Evolutionary conservation across 495 filamentous ascomycete species (phyloP), one percentile per base, ranked within the genome.

Genomic region (Penicillium silybi): DNA sequence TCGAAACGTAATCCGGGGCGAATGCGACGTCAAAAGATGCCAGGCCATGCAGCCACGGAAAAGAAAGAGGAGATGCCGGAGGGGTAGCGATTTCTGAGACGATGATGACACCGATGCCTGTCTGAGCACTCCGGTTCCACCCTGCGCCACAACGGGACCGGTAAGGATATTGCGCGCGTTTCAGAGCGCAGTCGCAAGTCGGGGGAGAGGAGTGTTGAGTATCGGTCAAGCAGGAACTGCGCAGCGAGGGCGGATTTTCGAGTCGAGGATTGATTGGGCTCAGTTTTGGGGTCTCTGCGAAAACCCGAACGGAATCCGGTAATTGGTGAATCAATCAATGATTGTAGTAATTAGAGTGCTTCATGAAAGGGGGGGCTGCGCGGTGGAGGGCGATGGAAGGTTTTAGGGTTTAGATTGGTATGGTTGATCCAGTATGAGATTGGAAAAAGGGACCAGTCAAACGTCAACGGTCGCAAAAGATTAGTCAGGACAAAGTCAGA

Each of bases 261-360:
- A 58, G 67, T 59, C 54, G 58, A 60, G 57, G 49, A 59, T 62
- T 59, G 50, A 63, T 64, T 68, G 59, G 52, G 37, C 43, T 32
- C 26, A 45, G 22, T 25, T 46, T 37, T 16, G 50, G 44, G 29
- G 10, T 13, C 11, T 13, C 26, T 40, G 13, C 40, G 26, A 56
- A 41, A 17, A 4, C 20, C 42, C 38, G 20, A 37, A n/a, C 8
- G 41, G 18, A 25, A 20, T 16, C 42, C 49, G 49, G 37, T 57
- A 38, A 40, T 53, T 52, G n/a, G 44, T 42, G 34, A 58, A 65
- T 61, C 61, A 61, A 65, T 65, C 62, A 60, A 62, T 27, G 56
- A 65, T 65, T 63, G 61, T 46, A 58, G 51, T 46, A 54, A 62
- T 52, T 65, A 60, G 54, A 54, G 54, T 56, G 54, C 44, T 55